These are phyloP conservation scores for Cubamyces lactineus DNA, from an alignment of 768 basidiomycete species.

Conservation along the genomic window DNA sequence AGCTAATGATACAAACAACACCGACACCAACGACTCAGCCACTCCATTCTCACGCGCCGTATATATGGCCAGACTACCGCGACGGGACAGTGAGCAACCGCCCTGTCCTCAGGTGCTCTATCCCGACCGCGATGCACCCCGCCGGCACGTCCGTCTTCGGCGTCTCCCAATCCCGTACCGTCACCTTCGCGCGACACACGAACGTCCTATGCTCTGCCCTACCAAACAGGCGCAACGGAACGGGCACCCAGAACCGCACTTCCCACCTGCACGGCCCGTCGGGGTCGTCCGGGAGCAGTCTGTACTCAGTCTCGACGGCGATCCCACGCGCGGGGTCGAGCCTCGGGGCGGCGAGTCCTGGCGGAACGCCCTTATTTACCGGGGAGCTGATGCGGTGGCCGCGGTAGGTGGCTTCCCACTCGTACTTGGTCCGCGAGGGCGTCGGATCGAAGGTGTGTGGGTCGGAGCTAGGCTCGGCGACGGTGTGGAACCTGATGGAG, in stretches of 20 bases:
- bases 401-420: conserved; percentile 9
- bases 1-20: no score
- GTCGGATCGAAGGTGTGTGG: conserved; percentile 8
- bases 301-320: conserved; percentile 11
- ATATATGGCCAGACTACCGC: no score
- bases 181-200: conserved; percentile 40
- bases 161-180: conserved; percentile 19
- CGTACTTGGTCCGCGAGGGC: neutral
- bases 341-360: neutral
- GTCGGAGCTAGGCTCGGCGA: conserved; percentile 10
- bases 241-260: conserved; percentile 48
- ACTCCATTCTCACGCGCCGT: no score
- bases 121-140: conserved; percentile 2
- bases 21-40: no score
- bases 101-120: conserved; percentile 12
- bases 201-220: conserved; percentile 51
- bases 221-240: conserved; percentile 50
- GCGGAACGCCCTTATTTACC: neutral
- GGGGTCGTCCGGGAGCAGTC: conserved; percentile 4
- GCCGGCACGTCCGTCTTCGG: conserved; percentile 9
- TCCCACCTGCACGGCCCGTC: conserved; percentile 34
- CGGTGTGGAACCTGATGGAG: conserved; percentile 20
- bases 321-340: conserved; percentile 18
- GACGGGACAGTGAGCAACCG: neutral
- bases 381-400: conserved; percentile 1